Conservation (phyloP, 768 basidiomycete genomes). For the Podaxis mareebaensis region DNA sequence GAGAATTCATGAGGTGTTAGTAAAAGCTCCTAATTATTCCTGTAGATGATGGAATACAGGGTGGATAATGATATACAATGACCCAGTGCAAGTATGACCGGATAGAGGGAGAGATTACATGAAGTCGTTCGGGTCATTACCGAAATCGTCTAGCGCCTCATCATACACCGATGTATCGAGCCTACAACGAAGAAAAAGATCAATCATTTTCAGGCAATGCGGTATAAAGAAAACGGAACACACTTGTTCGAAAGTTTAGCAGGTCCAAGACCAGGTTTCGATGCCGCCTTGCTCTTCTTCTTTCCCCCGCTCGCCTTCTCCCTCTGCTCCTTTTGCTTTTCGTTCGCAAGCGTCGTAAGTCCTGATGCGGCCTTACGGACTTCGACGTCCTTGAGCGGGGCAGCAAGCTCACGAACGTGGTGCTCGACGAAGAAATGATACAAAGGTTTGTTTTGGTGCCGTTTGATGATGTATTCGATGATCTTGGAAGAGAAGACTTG, state of each 20-base stretch:
- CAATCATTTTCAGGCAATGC: constrained; percentile 2
- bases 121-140: constrained; percentile 75
- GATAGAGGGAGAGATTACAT: constrained; percentile 62
- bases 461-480: constrained; percentile 72
- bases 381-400: constrained; percentile 85
- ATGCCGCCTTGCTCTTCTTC: constrained; percentile 75
- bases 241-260: constrained; percentile 68
- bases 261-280: constrained; percentile 77
- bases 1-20: background rate
- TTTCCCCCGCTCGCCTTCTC: constrained; percentile 80
- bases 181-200: constrained; percentile 36
- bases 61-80: constrained; percentile 7
- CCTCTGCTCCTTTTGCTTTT: constrained; percentile 90
- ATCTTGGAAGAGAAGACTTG: constrained; percentile 70
- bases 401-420: constrained; percentile 72
- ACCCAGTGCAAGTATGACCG: background rate
- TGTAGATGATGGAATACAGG: background rate
- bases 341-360: constrained; percentile 87
- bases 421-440: constrained; percentile 85
- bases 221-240: constrained; percentile 22
- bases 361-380: constrained; percentile 85
- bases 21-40: background rate
- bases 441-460: constrained; percentile 79
- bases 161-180: constrained; percentile 82
- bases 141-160: constrained; percentile 89